These are phyloP conservation scores for Diversispora eburnea DNA, from an alignment of 192 early-diverging fungal species.

Conservation along the genomic window DNA sequence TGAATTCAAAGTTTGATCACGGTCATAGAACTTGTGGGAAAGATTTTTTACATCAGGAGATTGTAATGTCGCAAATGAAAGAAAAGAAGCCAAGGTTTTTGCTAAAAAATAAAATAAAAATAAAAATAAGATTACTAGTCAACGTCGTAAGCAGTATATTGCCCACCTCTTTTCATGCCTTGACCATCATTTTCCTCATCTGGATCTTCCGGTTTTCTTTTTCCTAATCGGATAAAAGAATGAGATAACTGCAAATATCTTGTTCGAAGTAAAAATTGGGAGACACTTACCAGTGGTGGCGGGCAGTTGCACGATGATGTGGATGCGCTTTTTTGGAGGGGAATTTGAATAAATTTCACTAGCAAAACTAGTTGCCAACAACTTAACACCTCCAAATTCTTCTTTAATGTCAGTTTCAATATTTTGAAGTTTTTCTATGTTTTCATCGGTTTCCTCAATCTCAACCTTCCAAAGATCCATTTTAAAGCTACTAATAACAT, in stretches of 20 bases:
- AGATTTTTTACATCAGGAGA: not conserved
- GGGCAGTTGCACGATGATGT: conserved; percentile 5
- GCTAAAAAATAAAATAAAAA: conserved; percentile 1
- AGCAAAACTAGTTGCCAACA: no score
- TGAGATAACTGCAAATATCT: conserved; percentile 17
- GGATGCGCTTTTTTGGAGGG: not conserved
- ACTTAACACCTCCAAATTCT: no score
- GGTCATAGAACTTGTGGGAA: conserved; percentile 17
- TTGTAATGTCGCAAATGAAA: conserved; percentile 1
- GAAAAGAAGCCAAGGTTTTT: conserved; percentile 3
- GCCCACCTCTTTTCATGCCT: not conserved
- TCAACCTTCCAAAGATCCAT: no score
- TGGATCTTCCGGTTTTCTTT: not conserved
- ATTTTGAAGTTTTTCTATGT: no score
- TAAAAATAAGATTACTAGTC: conserved; percentile 12
- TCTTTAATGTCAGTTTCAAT: no score
- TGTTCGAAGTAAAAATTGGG: not conserved
- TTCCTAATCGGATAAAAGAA: conserved; percentile 4
- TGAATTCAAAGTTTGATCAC: not conserved
- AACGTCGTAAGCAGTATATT: conserved; percentile 14
- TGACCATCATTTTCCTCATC: not conserved
- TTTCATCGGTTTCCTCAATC: no score
- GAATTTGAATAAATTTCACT: no score
- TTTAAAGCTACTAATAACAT: no score
- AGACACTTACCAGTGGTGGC: conserved; percentile 1